Evolutionary conservation across 2,329 filamentous ascomycete species (phyloP), one percentile per base, ranked within the genome.

Genomic region (Penicillium brasilianum): DNA sequence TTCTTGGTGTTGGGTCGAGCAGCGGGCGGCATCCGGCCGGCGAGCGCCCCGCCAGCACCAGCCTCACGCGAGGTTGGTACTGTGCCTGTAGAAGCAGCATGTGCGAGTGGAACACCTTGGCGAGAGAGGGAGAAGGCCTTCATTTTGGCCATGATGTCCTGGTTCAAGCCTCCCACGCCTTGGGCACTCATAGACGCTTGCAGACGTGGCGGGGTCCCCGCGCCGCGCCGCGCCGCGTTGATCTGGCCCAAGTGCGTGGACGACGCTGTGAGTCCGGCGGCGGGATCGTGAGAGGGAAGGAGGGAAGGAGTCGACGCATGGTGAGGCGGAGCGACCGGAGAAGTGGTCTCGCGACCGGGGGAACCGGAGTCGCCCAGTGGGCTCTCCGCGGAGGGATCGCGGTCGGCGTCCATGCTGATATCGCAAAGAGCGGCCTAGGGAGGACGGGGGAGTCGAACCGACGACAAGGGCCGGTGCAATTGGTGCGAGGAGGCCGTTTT

Each of bases 201-300:
- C 6, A 66, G 70, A 16, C 71, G 74, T 37, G 66, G 61, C 54
- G 70, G 59, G 18, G 70, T 61, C 22, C 66, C 64, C n/a, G 62
- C 69, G 32, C 72, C 74, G 70, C 86, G 81, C 65, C 88, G 81
- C 41, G 87, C 87, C 52, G 87, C 86, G 76, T 89, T 92, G 71
- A 97, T 81, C 60, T 91, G 85, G 43, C 92, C 92, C 4, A 93
- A 82, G 43, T 91, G 88, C 30, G 90, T 95, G n/a, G 93, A 97
- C n/a, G 88, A 93, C 7, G 90, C 80, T 58, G 87, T 91, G 87
- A 96, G 93, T 59, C 69, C 65, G 6, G 65, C 59, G 2, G 63
- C n/a, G 30, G 64, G 52, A 58, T 76, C 69, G 48, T 61, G 64
- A 14, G 65, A 64, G 10, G 71, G 64, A 7, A 70, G 70, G 13